Evolutionary conservation across 2,329 filamentous ascomycete species (phyloP), one percentile per base, ranked within the genome.

Genomic region (Cyphellophora europaea): DNA sequence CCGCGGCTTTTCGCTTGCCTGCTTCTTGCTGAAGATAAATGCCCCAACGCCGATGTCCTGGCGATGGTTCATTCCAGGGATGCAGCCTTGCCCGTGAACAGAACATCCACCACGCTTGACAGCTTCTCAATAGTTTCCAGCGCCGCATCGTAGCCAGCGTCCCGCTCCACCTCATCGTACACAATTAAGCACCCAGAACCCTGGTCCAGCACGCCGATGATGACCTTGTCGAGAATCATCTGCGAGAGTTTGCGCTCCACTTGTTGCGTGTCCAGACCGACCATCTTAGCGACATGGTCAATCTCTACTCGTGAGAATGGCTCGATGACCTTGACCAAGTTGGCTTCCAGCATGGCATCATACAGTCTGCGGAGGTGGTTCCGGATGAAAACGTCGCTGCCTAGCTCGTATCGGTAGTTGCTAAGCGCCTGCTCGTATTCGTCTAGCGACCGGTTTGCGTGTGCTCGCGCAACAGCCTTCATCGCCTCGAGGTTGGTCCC

Each of bases 141-240:
- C 3, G 93, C 93, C 10, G 88, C 82, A 59, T 96, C 91, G 56
- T 98, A 98, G 19, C 83, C 81, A 65, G 89, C 80, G 58, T 98
- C 91, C 47, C 88, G 76, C 58, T 93, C 81, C 11, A 84, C 85
- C 74, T 98, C 91, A 55, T 98, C 91, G 55, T 81, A 98, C 51
- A 98, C 86, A 61, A 95, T 94, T 57, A 98, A 72, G 61, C 93
- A 96, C 25, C 89, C 89, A n/a, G 87, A 85, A 32, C 91, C 91
- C 64, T 98, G 91, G 59, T 98, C 91, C 50, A 98, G 67, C 37
- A 98, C 91, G 40, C 93, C 91, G 49, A 95, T 86, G 55, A 98
- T 96, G 53, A 96, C 86, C 71, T 95, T 95, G 68, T 98, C 91
- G 40, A 98, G 73, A 55, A 98, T 98, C 93, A 98, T 98, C 72